Conservation (phyloP, 2,329 filamentous ascomycete species). For the Grosmannia huntii region DNA sequence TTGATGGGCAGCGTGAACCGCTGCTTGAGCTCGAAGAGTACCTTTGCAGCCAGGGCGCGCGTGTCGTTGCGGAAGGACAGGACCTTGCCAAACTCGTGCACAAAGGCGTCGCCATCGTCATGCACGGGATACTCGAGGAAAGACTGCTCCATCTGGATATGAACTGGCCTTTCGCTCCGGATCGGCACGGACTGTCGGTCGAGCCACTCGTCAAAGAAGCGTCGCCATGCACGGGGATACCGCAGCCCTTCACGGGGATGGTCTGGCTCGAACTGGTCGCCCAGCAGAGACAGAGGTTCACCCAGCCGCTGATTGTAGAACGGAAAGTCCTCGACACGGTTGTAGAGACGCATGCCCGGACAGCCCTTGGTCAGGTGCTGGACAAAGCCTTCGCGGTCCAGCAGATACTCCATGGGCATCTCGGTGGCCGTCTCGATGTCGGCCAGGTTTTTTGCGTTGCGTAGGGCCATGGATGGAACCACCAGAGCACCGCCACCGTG, state of each 20-base stretch:
- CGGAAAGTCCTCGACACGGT: conserved; percentile 18
- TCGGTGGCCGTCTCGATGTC: conserved; percentile 19
- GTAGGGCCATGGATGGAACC: conserved; percentile 22
- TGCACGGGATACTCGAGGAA: conserved; percentile 25
- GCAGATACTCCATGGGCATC: conserved; percentile 18
- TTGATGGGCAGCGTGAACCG: conserved; percentile 15
- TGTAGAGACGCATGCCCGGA: conserved; percentile 17
- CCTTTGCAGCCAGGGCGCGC: conserved; percentile 17
- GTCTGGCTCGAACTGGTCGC: conserved; percentile 20
- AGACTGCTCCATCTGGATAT: conserved; percentile 19
- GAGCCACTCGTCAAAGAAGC: conserved; percentile 18
- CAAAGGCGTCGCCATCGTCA: conserved; percentile 21
- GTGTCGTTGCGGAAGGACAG: conserved; percentile 20
- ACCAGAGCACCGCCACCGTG: conserved; percentile 23
- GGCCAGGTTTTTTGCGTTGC: conserved; percentile 19
- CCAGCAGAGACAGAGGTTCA: conserved; percentile 14
- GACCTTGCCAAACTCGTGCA: conserved; percentile 21
- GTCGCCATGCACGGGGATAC: conserved; percentile 16
- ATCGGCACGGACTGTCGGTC: conserved; percentile 7
- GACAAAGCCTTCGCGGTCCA: conserved; percentile 18
- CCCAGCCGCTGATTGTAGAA: conserved; percentile 11
- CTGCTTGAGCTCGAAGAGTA: conserved; percentile 13
- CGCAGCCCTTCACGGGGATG: conserved; percentile 15
- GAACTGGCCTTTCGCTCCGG: conserved; percentile 12
- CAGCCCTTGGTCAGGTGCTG: conserved; percentile 15